Percentiles rank a stretch among this genome's conserved stretches.
Conservation (phyloP, 2,329 filamentous ascomycete species). For the Aspergillus unguis region DNA sequence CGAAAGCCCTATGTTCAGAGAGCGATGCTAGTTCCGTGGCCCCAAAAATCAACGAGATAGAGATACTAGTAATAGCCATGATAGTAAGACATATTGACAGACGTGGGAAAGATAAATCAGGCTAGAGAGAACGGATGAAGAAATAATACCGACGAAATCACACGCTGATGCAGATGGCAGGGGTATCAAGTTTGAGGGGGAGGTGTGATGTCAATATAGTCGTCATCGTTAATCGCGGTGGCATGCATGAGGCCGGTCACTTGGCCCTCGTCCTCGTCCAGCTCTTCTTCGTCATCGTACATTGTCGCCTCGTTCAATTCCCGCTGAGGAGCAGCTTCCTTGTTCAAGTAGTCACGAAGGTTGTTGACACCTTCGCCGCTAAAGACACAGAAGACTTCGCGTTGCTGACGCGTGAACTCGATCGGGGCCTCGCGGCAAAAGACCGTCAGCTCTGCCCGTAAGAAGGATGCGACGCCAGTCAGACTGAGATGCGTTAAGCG, state of each 20-base stretch:
- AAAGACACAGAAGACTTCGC: conserved; percentile 96
- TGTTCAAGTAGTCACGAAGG: conserved; percentile 74
- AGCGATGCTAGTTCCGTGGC: conserved; percentile 17
- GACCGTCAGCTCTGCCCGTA: conserved; percentile 75
- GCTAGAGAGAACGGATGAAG: conserved; percentile 2
- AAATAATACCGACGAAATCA: conserved; percentile 4
- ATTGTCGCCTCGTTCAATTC: conserved; percentile 40
- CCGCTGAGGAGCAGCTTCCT: conserved; percentile 31
- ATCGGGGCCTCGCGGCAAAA: conserved; percentile 84
- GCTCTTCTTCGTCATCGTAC: conserved; percentile 45
- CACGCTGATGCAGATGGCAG: conserved; percentile 20
- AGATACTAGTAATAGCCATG: conserved; percentile 10
- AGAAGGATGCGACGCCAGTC: conserved; percentile 91
- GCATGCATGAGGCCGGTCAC: conserved; percentile 43
- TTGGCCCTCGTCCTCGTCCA: conserved; percentile 43
- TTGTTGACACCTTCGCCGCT: conserved; percentile 78
- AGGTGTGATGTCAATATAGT: conserved; percentile 38
- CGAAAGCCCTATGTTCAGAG: conserved; percentile 23
- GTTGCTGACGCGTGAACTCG: conserved; percentile 93
- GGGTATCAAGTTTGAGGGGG: conserved; percentile 35
- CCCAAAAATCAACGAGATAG: conserved; percentile 5
- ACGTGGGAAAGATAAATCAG: conserved; percentile 10
- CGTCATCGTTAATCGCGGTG: conserved; percentile 41
- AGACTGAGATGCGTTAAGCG: conserved; percentile 90
- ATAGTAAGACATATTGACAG: conserved; percentile 4